Percentiles rank a stretch among this genome's conserved stretches.
Evolutionary conservation across 805 yeast genomes (phyloP).

Genomic region (Yamadazyma tumulicola): DNA sequence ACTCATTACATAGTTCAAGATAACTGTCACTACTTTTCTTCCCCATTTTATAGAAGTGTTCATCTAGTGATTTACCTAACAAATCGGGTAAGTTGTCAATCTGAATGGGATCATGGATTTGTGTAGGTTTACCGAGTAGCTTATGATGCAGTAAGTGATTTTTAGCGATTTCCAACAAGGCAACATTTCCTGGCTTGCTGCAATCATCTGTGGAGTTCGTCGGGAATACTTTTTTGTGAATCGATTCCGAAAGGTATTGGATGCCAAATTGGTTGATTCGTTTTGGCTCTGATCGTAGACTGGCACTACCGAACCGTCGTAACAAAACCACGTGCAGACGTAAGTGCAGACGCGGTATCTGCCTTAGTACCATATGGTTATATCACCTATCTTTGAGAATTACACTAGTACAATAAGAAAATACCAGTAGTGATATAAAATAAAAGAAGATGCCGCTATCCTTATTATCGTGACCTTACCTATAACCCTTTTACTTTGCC

Average conservation of each 20-base stretch:
- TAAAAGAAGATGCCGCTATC: too few species aligned
- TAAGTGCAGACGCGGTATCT: too few species aligned
- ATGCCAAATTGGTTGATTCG: conserved; percentile 76
- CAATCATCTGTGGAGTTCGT: conserved; percentile 21
- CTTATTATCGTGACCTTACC: too few species aligned
- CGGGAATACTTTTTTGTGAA: conserved; percentile 65
- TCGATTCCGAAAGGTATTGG: conserved; percentile 60
- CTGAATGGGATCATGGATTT: conserved; percentile 53
- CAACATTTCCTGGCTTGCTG: conserved; percentile 28
- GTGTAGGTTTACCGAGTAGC: conserved; percentile 73
- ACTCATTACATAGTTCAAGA: conserved; percentile 44
- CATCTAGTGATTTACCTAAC: conserved; percentile 75
- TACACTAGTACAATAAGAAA: too few species aligned
- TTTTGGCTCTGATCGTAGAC: conserved; percentile 39
- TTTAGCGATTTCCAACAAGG: conserved; percentile 50
- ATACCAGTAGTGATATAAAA: too few species aligned
- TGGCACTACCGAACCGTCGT: too few species aligned
- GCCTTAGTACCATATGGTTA: too few species aligned
- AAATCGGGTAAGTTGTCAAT: conserved; percentile 61
- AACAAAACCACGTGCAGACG: too few species aligned
- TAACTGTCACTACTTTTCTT: conserved; percentile 57
- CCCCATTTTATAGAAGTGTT: conserved; percentile 80
- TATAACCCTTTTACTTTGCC: too few species aligned
- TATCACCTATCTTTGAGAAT: too few species aligned
- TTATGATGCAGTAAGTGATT: conserved; percentile 58